Evolutionary conservation across 1,284 basidiomycete species (phyloP).

Genomic region (Malassezia sp.): DNA sequence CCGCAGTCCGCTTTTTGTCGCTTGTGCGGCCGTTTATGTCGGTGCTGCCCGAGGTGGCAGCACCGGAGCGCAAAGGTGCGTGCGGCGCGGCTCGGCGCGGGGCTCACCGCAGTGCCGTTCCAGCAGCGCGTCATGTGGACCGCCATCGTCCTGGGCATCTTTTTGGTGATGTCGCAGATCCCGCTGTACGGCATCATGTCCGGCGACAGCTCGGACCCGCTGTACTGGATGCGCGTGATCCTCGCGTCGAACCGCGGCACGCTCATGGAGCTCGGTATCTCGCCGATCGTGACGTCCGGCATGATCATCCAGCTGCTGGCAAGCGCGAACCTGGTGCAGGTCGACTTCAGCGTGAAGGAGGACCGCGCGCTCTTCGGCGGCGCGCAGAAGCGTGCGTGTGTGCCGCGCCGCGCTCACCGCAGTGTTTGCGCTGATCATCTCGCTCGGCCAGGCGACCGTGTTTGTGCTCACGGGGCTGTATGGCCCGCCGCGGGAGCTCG

Average conservation of each 20-base stretch:
- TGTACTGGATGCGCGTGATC: slow-evolving; percentile 99
- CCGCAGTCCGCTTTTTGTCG: slow-evolving; percentile 42
- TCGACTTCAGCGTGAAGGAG: slow-evolving; percentile 94
- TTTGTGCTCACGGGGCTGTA: slow-evolving; percentile 96
- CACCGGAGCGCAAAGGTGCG: slow-evolving; percentile 44
- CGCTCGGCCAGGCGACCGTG: slow-evolving; percentile 90
- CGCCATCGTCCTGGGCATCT: slow-evolving; percentile 45
- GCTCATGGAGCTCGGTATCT: slow-evolving; percentile 97
- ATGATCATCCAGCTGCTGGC: slow-evolving; percentile 99
- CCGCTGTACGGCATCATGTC: slow-evolving; percentile 47
- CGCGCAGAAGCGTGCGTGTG: slow-evolving; percentile 85
- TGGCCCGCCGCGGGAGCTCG: slow-evolving; percentile 82
- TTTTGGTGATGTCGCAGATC: slow-evolving; percentile 45
- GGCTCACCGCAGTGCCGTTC: slow-evolving; percentile 34
- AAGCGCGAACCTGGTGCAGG: slow-evolving; percentile 91
- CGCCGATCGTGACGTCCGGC: slow-evolving; percentile 82
- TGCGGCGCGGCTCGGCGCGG: not conserved
- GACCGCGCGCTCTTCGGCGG: slow-evolving; percentile 89
- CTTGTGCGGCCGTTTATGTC: slow-evolving; percentile 47
- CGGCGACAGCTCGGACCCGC: slow-evolving; percentile 58
- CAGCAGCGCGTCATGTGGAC: slow-evolving; percentile 45
- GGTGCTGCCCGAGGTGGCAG: slow-evolving; percentile 44
- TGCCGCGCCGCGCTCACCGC: not conserved
- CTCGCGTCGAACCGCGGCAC: slow-evolving; percentile 95
- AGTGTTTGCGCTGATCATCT: slow-evolving; percentile 94